Conservation (phyloP, 225 moss, liverwort and hornwort species). For the Marchantia paleacea region DNA sequence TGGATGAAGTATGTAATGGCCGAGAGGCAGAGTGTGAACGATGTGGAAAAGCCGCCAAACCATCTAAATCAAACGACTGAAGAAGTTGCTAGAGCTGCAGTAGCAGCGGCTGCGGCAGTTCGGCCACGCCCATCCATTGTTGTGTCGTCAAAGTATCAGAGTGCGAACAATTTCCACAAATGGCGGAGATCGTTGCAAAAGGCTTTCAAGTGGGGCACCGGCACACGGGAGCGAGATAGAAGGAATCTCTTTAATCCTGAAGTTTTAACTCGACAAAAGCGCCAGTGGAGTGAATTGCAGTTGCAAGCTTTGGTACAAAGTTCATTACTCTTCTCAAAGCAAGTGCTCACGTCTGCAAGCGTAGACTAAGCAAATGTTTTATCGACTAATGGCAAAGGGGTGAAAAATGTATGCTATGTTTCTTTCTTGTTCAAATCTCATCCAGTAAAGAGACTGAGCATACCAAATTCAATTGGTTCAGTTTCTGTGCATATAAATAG, state of each 20-base stretch:
- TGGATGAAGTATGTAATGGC: slow-evolving; percentile 98
- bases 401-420: background rate
- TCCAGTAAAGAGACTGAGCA: background rate
- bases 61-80: slow-evolving; percentile 86
- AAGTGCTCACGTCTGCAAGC: background rate
- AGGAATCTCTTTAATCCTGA: slow-evolving; percentile 89
- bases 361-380: background rate
- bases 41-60: slow-evolving; percentile 53
- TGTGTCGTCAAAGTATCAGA: slow-evolving; percentile 71
- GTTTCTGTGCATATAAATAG: background rate
- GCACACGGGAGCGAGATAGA: slow-evolving; percentile 66
- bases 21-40: slow-evolving; percentile 58
- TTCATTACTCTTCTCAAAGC: background rate
- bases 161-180: slow-evolving; percentile 60
- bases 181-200: slow-evolving; percentile 80
- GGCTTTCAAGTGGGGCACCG: slow-evolving; percentile 76
- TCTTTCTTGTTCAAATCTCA: background rate
- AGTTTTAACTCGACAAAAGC: slow-evolving; percentile 86
- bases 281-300: slow-evolving; percentile 92
- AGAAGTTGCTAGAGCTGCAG: slow-evolving; percentile 93
- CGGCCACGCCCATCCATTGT: slow-evolving; percentile 94
- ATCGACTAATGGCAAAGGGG: background rate
- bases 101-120: slow-evolving; percentile 93
- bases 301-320: slow-evolving; percentile 75
- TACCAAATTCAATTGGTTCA: background rate